Conservation (phyloP, 176 grass and related monocot species). For the Eremochloa ophiuroides region DNA sequence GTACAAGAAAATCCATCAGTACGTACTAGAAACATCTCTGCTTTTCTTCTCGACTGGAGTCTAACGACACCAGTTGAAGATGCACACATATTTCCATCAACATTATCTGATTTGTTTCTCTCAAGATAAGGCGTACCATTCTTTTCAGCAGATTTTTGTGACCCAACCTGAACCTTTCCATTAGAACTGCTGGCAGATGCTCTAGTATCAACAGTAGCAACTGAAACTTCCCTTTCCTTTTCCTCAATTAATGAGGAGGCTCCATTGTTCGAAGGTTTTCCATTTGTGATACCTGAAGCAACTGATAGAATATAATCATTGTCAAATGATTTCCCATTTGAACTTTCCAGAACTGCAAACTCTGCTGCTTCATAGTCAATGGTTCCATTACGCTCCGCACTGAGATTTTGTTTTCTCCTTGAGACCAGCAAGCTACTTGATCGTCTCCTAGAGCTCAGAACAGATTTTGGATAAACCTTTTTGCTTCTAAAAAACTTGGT, state of each 20-base stretch:
- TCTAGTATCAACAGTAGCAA: slow-evolving; percentile 41
- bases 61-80: slow-evolving; percentile 84
- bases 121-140: slow-evolving; percentile 36
- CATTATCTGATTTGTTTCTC: slow-evolving; percentile 31
- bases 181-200: slow-evolving; percentile 32
- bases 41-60: slow-evolving; percentile 93
- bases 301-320: slow-evolving; percentile 52
- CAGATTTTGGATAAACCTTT: slow-evolving; percentile 68
- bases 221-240: slow-evolving; percentile 26
- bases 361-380: slow-evolving; percentile 42
- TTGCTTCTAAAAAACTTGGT: slow-evolving; percentile 74
- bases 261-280: slow-evolving; percentile 48
- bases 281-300: slow-evolving; percentile 46
- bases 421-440: slow-evolving; percentile 25
- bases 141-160: slow-evolving; percentile 36
- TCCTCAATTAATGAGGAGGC: slow-evolving; percentile 37
- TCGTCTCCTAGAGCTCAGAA: slow-evolving; percentile 49
- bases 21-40: slow-evolving; percentile 96
- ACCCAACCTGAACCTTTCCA: slow-evolving; percentile 32
- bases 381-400: slow-evolving; percentile 24
- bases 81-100: slow-evolving; percentile 76
- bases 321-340: slow-evolving; percentile 40
- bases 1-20: slow-evolving; percentile 95
- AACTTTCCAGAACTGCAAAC: slow-evolving; percentile 31
- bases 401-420: slow-evolving; percentile 37